Percentiles rank a stretch among this genome's conserved stretches.
phyloP scores from a whole-genome alignment of 306 rosid genomes.

The Ammopiptanthus mongolicus region DNA sequence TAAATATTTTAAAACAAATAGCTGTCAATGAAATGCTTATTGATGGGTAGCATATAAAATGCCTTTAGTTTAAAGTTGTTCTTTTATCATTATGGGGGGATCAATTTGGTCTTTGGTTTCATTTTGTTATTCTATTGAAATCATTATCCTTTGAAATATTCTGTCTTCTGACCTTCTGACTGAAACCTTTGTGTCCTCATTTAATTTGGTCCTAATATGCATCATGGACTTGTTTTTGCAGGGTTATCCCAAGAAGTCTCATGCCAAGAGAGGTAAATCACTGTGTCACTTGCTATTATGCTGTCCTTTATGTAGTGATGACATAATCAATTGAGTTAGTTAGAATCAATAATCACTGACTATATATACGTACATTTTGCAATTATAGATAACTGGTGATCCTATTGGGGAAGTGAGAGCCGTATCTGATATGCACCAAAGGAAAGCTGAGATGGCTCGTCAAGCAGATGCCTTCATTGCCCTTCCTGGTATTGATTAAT shows the following conservation, averaged over 20 bases:
- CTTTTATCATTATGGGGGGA: neutral
- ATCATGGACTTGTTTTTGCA: constrained; percentile 36
- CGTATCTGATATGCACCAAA: constrained; percentile 94
- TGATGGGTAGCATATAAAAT: neutral
- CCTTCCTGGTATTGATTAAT: constrained; percentile 66
- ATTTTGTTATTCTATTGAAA: neutral
- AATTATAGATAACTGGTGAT: constrained; percentile 89
- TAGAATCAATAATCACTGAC: neutral
- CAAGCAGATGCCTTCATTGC: constrained; percentile 98
- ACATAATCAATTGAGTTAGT: neutral
- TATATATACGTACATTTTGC: neutral
- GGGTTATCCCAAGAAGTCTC: constrained; percentile 82
- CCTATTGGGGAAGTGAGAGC: constrained; percentile 91
- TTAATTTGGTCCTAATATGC: constrained; percentile 15
- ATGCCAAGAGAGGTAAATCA: constrained; percentile 91
- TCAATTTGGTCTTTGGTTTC: neutral
- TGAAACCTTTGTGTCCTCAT: neutral
- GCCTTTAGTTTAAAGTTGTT: neutral
- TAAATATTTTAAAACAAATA: too few relatives aligned
- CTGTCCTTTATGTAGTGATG: neutral
- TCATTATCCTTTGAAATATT: neutral
- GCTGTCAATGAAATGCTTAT: neutral
- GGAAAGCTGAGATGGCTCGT: constrained; percentile 99
- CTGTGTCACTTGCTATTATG: neutral
- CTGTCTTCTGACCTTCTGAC: neutral